Evolutionary conservation across 306 rosid genomes (phyloP).

Genomic region (Medicago arabica): DNA sequence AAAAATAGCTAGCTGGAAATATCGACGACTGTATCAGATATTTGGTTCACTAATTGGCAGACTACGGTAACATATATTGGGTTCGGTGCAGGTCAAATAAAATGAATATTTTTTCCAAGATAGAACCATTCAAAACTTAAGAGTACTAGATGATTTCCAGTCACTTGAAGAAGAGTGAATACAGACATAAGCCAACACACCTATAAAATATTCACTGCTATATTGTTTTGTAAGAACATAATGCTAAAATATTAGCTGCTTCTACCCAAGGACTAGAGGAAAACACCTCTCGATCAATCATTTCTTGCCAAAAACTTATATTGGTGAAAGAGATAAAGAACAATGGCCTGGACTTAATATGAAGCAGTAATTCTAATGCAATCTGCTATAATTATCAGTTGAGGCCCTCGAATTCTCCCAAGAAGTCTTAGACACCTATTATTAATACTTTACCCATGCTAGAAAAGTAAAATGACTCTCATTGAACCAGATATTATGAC

Average conservation of each 20-base stretch:
- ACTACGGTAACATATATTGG: background rate
- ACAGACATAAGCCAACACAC: background rate
- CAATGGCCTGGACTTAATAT: background rate
- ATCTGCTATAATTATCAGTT: background rate
- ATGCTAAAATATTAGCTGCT: background rate
- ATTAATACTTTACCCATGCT: background rate
- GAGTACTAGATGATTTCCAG: conserved; percentile 6
- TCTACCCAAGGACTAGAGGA: conserved; percentile 6
- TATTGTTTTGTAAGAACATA: background rate
- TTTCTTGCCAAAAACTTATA: background rate
- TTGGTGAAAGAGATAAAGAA: background rate
- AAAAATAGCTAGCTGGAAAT: conserved; percentile 2
- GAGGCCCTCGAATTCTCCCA: background rate
- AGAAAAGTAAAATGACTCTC: background rate
- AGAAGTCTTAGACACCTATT: background rate
- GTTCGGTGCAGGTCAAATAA: background rate
- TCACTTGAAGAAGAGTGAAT: background rate
- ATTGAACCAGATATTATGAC: background rate
- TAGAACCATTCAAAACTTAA: no score
- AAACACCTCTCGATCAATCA: background rate
- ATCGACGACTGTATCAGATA: background rate
- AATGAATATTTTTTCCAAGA: background rate
- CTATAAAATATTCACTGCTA: background rate
- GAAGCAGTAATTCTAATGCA: conserved; percentile 2
- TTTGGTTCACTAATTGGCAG: conserved; percentile 20